Percentiles rank a stretch among this genome's conserved stretches.
These are phyloP conservation scores for Alternaria dauci DNA, from an alignment of 2,329 filamentous ascomycete species.

Conservation along the genomic window DNA sequence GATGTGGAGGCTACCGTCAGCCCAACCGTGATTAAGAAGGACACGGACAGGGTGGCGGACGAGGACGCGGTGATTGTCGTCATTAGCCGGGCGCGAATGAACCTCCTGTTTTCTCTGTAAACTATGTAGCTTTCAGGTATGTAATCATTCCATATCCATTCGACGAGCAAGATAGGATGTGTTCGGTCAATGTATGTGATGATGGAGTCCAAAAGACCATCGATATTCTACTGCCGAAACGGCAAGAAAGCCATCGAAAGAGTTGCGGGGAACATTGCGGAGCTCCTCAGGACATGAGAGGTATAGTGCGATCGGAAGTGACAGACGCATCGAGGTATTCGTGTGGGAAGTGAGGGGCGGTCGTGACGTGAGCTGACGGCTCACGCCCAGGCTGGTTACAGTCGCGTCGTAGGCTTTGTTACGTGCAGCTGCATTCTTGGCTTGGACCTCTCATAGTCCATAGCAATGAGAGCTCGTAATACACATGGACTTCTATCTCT, in stretches of 20 bases:
- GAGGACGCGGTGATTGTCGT: background rate
- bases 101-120: no score
- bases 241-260: background rate
- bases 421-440: background rate
- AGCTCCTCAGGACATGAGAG: background rate
- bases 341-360: background rate
- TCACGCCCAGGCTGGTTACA: background rate
- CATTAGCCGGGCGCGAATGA: background rate
- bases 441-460: no score
- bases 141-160: background rate
- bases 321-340: background rate
- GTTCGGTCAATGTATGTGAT: background rate
- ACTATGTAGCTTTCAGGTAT: background rate
- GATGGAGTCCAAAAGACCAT: background rate
- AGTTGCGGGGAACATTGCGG: background rate
- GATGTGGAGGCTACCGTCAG: background rate
- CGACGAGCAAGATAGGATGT: background rate
- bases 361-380: background rate
- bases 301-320: background rate
- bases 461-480: no score
- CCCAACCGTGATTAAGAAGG: background rate
- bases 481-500: background rate
- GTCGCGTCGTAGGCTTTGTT: background rate
- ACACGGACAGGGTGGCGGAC: no score
- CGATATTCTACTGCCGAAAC: background rate